Percentiles rank a stretch among this genome's conserved stretches.
These are phyloP conservation scores for Colletotrichum lentis DNA, from an alignment of 2,329 filamentous ascomycete genomes.

Conservation along the genomic window DNA sequence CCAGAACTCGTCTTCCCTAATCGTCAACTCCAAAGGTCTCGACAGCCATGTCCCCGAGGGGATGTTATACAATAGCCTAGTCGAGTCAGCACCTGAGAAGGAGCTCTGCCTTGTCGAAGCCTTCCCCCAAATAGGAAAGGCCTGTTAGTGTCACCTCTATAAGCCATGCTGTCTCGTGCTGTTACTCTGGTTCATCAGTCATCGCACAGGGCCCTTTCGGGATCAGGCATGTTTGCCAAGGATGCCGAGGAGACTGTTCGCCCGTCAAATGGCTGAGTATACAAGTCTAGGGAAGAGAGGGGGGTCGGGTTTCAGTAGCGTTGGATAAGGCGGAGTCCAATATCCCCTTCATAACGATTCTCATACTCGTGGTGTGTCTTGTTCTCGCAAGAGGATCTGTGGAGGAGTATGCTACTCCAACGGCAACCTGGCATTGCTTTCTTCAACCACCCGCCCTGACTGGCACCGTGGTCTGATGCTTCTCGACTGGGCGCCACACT, in stretches of 20 bases:
- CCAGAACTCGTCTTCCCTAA: no score
- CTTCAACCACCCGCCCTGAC: not conserved
- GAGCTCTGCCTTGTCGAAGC: not conserved
- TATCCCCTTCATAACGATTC: not conserved
- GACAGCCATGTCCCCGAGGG: not conserved
- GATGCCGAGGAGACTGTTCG: conserved; percentile 21
- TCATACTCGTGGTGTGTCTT: not conserved
- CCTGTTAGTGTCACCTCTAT: not conserved
- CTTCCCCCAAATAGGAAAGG: not conserved
- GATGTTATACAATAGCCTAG: not conserved
- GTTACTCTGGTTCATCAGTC: not conserved
- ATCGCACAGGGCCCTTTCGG: not conserved
- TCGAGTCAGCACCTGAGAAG: not conserved
- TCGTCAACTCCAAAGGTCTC: not conserved
- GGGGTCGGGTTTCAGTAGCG: not conserved
- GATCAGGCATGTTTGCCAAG: conserved; percentile 16
- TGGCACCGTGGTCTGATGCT: no score
- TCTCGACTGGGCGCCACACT: no score
- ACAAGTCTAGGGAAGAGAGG: not conserved
- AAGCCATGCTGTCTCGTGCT: conserved; percentile 2
- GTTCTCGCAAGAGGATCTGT: not conserved
- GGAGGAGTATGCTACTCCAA: no score
- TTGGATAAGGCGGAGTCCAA: not conserved
- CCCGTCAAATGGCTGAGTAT: not conserved
- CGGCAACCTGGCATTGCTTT: not conserved